These are phyloP conservation scores for Fusarium nurragi DNA, from an alignment of 2,329 filamentous ascomycete species.

Conservation along the genomic window DNA sequence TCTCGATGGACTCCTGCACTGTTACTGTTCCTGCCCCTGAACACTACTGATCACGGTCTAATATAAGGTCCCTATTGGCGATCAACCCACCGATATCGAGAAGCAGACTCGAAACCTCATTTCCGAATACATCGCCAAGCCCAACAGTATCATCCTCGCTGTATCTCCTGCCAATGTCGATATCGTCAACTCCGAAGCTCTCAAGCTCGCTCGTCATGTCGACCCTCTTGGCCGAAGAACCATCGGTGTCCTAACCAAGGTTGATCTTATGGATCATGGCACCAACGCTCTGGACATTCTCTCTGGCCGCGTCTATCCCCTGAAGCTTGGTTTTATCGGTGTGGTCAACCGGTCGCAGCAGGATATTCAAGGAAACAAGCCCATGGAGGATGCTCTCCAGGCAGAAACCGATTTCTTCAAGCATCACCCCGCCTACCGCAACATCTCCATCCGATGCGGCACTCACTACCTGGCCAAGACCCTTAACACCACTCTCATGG, in stretches of 20 bases:
- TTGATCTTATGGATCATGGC: slow-evolving; percentile 98
- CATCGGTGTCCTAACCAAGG: slow-evolving; percentile 95
- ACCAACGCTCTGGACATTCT: slow-evolving; percentile 98
- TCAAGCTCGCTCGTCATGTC: slow-evolving; percentile 96
- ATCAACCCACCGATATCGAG: slow-evolving; percentile 97
- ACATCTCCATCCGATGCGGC: slow-evolving; percentile 92
- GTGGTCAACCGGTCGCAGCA: slow-evolving; percentile 98
- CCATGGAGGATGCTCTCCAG: slow-evolving; percentile 89
- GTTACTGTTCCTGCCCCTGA: slow-evolving; percentile 15
- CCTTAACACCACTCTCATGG: slow-evolving; percentile 93
- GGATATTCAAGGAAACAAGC: slow-evolving; percentile 95
- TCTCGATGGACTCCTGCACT: slow-evolving; percentile 19
- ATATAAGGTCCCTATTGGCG: slow-evolving; percentile 86
- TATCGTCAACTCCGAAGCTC: slow-evolving; percentile 95
- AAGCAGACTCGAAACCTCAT: slow-evolving; percentile 98
- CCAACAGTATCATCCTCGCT: slow-evolving; percentile 96
- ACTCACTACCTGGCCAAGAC: slow-evolving; percentile 95
- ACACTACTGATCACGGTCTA: slow-evolving; percentile 31
- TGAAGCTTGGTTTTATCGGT: slow-evolving; percentile 97
- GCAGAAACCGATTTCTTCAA: slow-evolving; percentile 95
- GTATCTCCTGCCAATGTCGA: slow-evolving; percentile 98
- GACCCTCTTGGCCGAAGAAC: slow-evolving; percentile 93
- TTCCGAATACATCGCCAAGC: slow-evolving; percentile 97
- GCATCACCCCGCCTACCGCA: slow-evolving; percentile 95
- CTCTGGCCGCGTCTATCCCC: slow-evolving; percentile 93